Evolutionary conservation across 208 protist genomes (phyloP).

Genomic region (Trichomonas vaginalis): DNA sequence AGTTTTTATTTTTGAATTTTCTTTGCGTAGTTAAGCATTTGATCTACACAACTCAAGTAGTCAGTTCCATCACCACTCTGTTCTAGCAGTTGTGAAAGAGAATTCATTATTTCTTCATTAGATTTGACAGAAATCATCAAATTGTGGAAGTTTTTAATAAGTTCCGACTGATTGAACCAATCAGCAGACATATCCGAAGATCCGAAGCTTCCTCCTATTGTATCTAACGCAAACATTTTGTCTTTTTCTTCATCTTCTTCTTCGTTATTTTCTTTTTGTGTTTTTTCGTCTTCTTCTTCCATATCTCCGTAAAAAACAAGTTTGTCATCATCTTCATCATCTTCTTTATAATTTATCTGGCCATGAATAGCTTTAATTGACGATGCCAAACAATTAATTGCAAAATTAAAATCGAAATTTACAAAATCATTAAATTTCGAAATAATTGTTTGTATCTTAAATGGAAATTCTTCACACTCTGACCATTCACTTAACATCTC

Average conservation of each 20-base stretch:
- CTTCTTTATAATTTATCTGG: background rate
- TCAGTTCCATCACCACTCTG: background rate
- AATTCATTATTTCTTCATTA: background rate
- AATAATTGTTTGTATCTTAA: background rate
- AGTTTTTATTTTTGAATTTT: background rate
- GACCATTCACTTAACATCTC: background rate
- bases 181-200: background rate
- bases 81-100: background rate
- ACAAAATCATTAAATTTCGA: background rate
- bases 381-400: background rate
- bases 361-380: background rate
- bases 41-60: background rate
- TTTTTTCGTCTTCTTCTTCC: background rate
- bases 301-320: background rate
- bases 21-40: background rate
- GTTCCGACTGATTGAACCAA: background rate
- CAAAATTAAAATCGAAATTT: background rate
- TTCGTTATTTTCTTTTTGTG: background rate
- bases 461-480: background rate
- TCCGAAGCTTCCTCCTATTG: background rate
- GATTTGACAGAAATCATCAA: background rate
- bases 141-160: background rate
- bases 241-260: background rate
- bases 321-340: background rate
- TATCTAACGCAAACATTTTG: background rate